A percentile compares a stretch with the other conserved stretches of the same genome.
Conservation (phyloP, 2,329 filamentous ascomycete species). For the Ceratocystis eucalypticola region DNA sequence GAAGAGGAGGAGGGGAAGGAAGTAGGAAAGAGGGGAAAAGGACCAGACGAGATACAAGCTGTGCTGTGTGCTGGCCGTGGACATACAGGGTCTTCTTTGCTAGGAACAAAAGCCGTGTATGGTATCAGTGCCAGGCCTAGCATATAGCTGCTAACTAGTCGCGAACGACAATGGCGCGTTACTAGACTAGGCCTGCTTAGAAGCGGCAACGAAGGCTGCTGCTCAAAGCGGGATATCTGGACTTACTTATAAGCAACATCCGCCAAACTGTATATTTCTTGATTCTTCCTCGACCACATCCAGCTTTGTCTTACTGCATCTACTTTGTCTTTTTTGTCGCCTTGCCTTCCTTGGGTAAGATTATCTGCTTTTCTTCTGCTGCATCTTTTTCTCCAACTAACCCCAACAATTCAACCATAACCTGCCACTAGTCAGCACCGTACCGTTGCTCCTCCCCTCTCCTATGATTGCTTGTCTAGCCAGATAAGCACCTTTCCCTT, state of each 20-base stretch:
- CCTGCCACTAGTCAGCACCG: neutral
- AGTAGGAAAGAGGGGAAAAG: neutral
- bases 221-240: neutral
- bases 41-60: neutral
- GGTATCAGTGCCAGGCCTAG: neutral
- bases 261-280: neutral
- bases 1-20: neutral
- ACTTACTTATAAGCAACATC: conserved; percentile 1
- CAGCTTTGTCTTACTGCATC: neutral
- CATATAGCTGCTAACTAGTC: neutral
- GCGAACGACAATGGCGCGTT: neutral
- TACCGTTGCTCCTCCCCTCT: neutral
- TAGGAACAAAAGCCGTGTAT: neutral
- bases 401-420: neutral
- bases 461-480: neutral
- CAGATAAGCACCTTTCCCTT: neutral
- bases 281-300: neutral
- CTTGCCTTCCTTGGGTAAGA: neutral
- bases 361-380: neutral
- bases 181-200: neutral
- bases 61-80: neutral
- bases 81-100: neutral
- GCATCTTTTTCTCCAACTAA: neutral
- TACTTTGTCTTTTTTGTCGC: neutral
- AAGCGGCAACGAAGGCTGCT: neutral